These are phyloP conservation scores for Penicillium arizonense DNA, from an alignment of 495 filamentous ascomycete species.

Conservation along the genomic window DNA sequence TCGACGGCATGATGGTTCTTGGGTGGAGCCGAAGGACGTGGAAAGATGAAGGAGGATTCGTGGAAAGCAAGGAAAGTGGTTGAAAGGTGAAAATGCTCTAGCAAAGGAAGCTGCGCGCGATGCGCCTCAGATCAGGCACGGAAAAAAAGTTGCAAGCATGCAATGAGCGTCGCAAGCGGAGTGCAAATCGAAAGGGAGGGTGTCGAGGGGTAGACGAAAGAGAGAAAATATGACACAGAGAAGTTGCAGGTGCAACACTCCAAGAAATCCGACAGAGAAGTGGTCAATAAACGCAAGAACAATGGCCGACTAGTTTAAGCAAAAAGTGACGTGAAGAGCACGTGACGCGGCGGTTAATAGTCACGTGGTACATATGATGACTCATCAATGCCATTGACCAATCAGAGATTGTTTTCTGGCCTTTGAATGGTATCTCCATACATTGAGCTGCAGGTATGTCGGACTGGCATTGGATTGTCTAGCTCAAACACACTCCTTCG, in stretches of 20 bases:
- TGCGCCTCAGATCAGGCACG: slow-evolving; percentile 24
- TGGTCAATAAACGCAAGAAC: slow-evolving; percentile 6
- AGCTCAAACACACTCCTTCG: slow-evolving; percentile 13
- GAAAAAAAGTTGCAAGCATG: slow-evolving; percentile 20
- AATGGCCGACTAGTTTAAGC: slow-evolving; percentile 14
- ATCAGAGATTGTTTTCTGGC: slow-evolving; percentile 41
- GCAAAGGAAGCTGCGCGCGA: slow-evolving; percentile 22
- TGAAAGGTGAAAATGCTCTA: slow-evolving; percentile 6
- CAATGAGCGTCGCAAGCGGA: slow-evolving; percentile 7
- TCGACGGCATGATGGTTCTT: slow-evolving; percentile 31
- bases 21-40: not conserved
- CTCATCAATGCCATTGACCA: slow-evolving; percentile 18
- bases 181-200: not conserved
- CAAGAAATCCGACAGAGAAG: not conserved
- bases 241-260: not conserved
- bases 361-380: slow-evolving; percentile 10
- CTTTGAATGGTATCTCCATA: slow-evolving; percentile 28
- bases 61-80: not conserved
- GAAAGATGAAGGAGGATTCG: slow-evolving; percentile 3
- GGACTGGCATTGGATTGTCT: slow-evolving; percentile 17
- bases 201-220: not conserved
- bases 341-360: slow-evolving; percentile 12
- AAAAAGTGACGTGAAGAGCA: slow-evolving; percentile 29
- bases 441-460: slow-evolving; percentile 17
- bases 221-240: slow-evolving; percentile 2